Evolutionary conservation across 257 asterid species (phyloP).

Genomic region (Przewalskia tangutica): DNA sequence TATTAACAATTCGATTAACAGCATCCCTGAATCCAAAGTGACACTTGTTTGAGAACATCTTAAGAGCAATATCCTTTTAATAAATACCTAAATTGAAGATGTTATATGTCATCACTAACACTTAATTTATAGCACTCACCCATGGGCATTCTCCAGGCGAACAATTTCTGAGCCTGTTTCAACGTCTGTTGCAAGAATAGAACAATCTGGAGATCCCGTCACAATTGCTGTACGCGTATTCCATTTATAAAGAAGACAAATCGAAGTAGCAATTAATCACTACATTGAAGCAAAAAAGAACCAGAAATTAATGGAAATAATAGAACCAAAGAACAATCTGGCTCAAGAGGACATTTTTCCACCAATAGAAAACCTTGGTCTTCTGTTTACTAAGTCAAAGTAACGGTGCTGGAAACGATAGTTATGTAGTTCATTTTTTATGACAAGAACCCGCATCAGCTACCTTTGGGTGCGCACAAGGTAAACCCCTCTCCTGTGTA

Average conservation of each 20-base stretch:
- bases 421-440: neutral
- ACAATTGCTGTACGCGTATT: constrained; percentile 41
- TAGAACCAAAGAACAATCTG: neutral
- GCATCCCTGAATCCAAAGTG: constrained; percentile 50
- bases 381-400: neutral
- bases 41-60: neutral
- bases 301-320: neutral
- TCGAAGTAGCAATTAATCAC: neutral
- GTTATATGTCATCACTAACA: neutral
- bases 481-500: no score
- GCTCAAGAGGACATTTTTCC: neutral
- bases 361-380: neutral
- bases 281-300: neutral
- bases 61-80: neutral
- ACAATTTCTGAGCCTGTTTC: constrained; percentile 72
- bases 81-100: neutral
- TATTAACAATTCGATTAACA: constrained; percentile 67
- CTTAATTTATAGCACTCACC: constrained; percentile 32
- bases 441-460: no score
- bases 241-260: constrained; percentile 1
- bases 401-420: neutral
- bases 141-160: constrained; percentile 68
- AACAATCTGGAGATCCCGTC: constrained; percentile 90
- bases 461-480: no score
- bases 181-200: constrained; percentile 81